A percentile compares a stretch with the other conserved stretches of the same genome.
phyloP scores from a whole-genome alignment of 83 land plant genomes.

The Thuja plicata region DNA sequence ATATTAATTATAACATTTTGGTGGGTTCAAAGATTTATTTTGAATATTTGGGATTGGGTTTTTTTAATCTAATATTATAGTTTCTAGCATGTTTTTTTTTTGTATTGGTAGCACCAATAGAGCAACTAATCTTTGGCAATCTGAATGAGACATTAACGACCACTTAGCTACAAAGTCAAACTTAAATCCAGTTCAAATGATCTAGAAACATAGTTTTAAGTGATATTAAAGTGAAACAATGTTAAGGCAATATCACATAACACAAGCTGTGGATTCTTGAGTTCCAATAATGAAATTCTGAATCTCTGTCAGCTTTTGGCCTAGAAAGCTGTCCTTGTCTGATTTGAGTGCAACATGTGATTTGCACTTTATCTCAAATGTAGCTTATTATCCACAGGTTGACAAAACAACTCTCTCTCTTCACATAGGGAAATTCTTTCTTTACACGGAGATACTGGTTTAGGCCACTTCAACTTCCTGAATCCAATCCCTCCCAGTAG shows the following conservation, averaged over 20 bases:
- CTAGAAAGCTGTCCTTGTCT: neutral
- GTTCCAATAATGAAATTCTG: neutral
- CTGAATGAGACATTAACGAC: neutral
- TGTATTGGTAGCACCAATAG: neutral
- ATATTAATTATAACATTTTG: neutral
- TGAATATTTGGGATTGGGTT: neutral
- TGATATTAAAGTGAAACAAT: neutral
- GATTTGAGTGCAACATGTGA: neutral
- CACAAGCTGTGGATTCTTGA: neutral
- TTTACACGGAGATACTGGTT: neutral
- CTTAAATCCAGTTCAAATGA: neutral
- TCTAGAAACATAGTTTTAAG: too few relatives aligned
- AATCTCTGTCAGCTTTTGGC: neutral
- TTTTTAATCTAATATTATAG: neutral
- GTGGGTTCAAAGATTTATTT: neutral
- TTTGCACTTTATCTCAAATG: neutral
- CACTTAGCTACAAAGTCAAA: neutral
- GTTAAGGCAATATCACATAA: neutral
- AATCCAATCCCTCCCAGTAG: neutral
- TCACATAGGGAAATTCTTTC: neutral
- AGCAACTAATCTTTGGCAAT: neutral
- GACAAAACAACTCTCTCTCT: neutral
- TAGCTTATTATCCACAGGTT: neutral
- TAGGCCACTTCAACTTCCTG: neutral
- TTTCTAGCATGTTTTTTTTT: neutral